Base-by-base conservation (phyloP, 2,329 filamentous ascomycete species). In the Aspergillus eucalypticola region DNA sequence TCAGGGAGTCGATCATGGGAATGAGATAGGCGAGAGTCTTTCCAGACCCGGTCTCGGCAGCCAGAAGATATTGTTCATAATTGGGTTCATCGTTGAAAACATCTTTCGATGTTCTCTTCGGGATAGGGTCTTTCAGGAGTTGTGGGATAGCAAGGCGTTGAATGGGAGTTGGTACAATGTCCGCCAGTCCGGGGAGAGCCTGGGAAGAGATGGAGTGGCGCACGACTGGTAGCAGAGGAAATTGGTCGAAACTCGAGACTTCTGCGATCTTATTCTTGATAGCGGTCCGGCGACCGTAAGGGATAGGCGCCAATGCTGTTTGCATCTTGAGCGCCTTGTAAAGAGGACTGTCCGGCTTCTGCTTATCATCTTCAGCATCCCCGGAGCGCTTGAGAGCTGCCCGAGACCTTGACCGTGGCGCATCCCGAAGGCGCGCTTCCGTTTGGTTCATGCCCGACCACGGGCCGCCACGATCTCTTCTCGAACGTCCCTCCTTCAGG, bases 321-420 rank as follows among this genome's bases (percentile, higher is more conserved):
- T 97, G 94, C 94, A 98, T 98, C 79, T 96, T 96, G 75, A 98
- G 82, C 4, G 94, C 93, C 73, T 96, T 93, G 76, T 86, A 90
- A 7, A 84, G 77, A 52, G 81, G 79, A 60, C 79, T 75, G 63
- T 81, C 79, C 73, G 81, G 75, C 67, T 79, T 78, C 66, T 78
- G 70, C 59, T 71, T 63, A 62, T 75, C 70, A 54, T 73, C 63
- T 25, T 70, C 73, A 35, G 69, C 60, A 35, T 74, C 70, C 27
- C 71, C 70, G 56, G 79, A 71, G 61, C 77, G 73, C 64, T 77
- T 81, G 54, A 79, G 72, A 51, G 81, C 76, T 8, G 81, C 78
- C 69, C 64, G 69, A 5, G 75, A 75, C 55, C 70, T 68, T 21
- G 72, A 46, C 27, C 69, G 70, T 15, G 79, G 75, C 10, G 73